A percentile compares a stretch with the other conserved stretches of the same genome.
These are phyloP conservation scores for Gyrodon lividus DNA, from an alignment of 768 basidiomycete genomes.

Conservation along the genomic window DNA sequence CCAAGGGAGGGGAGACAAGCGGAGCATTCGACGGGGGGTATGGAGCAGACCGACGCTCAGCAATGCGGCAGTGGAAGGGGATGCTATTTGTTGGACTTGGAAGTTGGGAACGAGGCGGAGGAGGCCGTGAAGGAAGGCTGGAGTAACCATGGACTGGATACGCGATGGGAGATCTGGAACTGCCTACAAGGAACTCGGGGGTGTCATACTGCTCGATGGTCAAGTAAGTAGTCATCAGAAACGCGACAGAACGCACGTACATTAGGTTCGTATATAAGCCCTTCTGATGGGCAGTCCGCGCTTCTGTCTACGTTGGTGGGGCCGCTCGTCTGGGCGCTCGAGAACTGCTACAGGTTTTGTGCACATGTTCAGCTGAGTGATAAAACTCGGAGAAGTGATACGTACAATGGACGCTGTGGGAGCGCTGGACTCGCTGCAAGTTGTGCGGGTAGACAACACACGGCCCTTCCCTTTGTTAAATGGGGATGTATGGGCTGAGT, in stretches of 20 bases:
- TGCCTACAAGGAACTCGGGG: slow-evolving; percentile 33
- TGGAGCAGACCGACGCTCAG: slow-evolving; percentile 20
- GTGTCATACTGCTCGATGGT: slow-evolving; percentile 15
- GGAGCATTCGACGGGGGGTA: slow-evolving; percentile 11
- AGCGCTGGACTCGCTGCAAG: neutral
- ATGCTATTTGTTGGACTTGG: slow-evolving; percentile 6
- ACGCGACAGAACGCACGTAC: slow-evolving; percentile 17
- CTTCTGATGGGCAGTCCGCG: slow-evolving; percentile 5
- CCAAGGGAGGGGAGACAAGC: slow-evolving; percentile 13
- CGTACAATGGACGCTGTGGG: slow-evolving; percentile 13
- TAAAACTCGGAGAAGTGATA: neutral
- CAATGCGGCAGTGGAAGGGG: slow-evolving; percentile 7
- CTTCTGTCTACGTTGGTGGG: neutral
- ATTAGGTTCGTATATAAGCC: slow-evolving; percentile 30
- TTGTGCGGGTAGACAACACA: slow-evolving; percentile 1
- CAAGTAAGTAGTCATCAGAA: neutral
- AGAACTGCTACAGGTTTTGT: slow-evolving; percentile 12
- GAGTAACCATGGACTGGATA: slow-evolving; percentile 31
- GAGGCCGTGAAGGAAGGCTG: slow-evolving; percentile 21
- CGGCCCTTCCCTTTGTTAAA: slow-evolving; percentile 25
- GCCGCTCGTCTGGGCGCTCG: neutral
- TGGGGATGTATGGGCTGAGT: neutral
- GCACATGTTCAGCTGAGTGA: neutral
- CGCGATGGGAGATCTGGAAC: slow-evolving; percentile 30
- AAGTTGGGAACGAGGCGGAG: neutral